Base-by-base conservation (phyloP, 1,284 basidiomycete genomes). In the Heterobasidion occidentale region DNA sequence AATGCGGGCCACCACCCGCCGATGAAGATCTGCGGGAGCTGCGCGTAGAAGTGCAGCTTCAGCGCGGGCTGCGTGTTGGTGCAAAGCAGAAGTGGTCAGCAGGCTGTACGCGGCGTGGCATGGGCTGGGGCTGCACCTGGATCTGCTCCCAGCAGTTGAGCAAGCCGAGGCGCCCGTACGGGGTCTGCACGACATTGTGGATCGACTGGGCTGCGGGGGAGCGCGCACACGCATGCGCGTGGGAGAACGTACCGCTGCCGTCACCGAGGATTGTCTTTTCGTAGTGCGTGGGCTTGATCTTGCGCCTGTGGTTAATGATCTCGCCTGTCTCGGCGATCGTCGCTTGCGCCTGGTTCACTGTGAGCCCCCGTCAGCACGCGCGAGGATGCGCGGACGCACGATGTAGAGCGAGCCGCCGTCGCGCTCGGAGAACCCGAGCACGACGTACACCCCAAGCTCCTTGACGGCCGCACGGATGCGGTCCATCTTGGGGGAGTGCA, bases 81-180 rank as follows among this genome's bases (percentile, higher is more conserved):
- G n/a, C n/a, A n/a, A n/a, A n/a, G n/a, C n/a, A n/a, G n/a, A n/a
- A n/a, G n/a, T n/a, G n/a, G n/a, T n/a, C n/a, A n/a, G n/a, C n/a
- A n/a, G n/a, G n/a, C n/a, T n/a, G n/a, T n/a, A n/a, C n/a, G n/a
- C n/a, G n/a, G n/a, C n/a, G n/a, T n/a, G n/a, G n/a, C n/a, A n/a
- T n/a, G n/a, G n/a, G n/a, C n/a, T n/a, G n/a, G n/a, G n/a, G 9
- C 48, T 33, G 33, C n/a, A 6, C 27, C 27, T 27, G 27, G 27
- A 52, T 17, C n/a, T 52, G 34, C 17, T 52, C 51, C 51, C 51
- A 42, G 51, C 51, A 52, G 51, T 52, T 52, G n/a, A 52, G 36
- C 12, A n/a, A 42, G 51, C 51, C 51, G 15, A 52, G 51, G 9
- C 51, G 51, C 14, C 51, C 51, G 36, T 38, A 42, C 14, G 34